Base-by-base conservation (phyloP, 495 filamentous ascomycete genomes). In the Oidiodendron maius region DNA sequence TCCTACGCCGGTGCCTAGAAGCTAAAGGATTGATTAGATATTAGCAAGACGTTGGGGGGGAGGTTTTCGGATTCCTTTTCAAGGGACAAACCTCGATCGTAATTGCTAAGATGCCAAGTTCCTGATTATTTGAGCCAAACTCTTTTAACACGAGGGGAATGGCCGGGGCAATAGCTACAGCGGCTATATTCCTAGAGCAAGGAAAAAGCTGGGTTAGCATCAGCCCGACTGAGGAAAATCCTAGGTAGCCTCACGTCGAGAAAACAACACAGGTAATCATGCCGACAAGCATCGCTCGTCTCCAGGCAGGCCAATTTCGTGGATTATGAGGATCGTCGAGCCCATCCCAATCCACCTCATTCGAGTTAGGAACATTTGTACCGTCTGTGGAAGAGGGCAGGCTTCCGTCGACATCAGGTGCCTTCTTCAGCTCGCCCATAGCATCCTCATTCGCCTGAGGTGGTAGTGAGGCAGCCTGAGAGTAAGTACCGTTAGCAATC, bases 251-350 rank as follows among this genome's bases (percentile, higher is more conserved):
- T 12, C 26, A 30, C 26, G 26, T 30, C 26, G 26, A 30, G 26
- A 30, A 30, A 30, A 30, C 26, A 30, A 30, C 26, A 30, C 5
- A 30, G 26, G 26, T 30, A 30, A 30, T 30, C 26, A 30, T 30
- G 26, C 26, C 67, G 58, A 81, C 69, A 2, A 81, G 84, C 44
- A 78, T 71, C 2, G 69, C 37, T 68, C 77, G 78, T 67, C 84
- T 86, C 41, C 66, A 64, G 24, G 46, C 36, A 1, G 69, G 55
- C 56, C 68, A 80, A 57, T 84, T 82, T 51, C 69, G 67, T 4
- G 79, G 79, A 50, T 81, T 76, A 38, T 71, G 67, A 0, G 74
- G 74, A 48, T 83, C 79, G 36, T 51, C 26, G 44, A 48, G 41
- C 18, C 53, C 52, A 22, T 61, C 30, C 59, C 48, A 55, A 40